phyloP scores from a whole-genome alignment of 805 yeast genomes.

The Ogataea methylovora region DNA sequence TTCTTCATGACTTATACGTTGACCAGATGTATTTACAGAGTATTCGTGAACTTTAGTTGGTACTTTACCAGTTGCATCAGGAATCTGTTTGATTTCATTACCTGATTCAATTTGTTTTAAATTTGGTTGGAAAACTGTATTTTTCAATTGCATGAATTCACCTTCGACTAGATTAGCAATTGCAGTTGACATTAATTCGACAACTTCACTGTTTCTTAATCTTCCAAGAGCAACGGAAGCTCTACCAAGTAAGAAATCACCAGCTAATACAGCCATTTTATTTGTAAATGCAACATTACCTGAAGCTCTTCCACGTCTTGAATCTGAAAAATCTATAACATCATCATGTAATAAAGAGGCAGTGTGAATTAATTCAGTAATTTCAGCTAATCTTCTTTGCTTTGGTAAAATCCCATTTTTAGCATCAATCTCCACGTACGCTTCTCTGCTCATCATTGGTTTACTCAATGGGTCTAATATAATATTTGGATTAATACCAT shows the following conservation, averaged over 20 bases:
- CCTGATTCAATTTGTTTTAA: constrained; percentile 35
- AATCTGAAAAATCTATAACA: constrained; percentile 85
- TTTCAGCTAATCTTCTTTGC: constrained; percentile 92
- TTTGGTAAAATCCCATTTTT: constrained; percentile 83
- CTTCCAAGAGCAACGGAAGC: constrained; percentile 96
- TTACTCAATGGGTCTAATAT: constrained; percentile 76
- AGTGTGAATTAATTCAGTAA: constrained; percentile 97
- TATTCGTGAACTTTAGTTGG: constrained; percentile 56
- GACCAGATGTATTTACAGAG: constrained; percentile 25
- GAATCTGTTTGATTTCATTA: constrained; percentile 37
- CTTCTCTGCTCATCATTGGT: constrained; percentile 68
- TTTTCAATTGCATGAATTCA: constrained; percentile 96
- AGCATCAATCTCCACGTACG: constrained; percentile 37
- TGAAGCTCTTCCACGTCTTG: constrained; percentile 83
- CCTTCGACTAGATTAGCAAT: constrained; percentile 98
- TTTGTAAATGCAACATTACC: constrained; percentile 93
- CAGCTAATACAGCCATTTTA: constrained; percentile 96
- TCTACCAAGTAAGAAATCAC: constrained; percentile 90
- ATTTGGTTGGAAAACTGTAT: constrained; percentile 64
- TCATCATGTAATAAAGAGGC: constrained; percentile 95
- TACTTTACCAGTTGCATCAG: constrained; percentile 54
- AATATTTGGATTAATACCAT: constrained; percentile 84
- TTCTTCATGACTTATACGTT: constrained; percentile 44
- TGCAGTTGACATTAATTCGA: constrained; percentile 89
- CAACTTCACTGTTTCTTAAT: constrained; percentile 92